These are phyloP conservation scores for Alternaria hordeiaustralica DNA, from an alignment of 2,329 filamentous ascomycete species.

Conservation along the genomic window DNA sequence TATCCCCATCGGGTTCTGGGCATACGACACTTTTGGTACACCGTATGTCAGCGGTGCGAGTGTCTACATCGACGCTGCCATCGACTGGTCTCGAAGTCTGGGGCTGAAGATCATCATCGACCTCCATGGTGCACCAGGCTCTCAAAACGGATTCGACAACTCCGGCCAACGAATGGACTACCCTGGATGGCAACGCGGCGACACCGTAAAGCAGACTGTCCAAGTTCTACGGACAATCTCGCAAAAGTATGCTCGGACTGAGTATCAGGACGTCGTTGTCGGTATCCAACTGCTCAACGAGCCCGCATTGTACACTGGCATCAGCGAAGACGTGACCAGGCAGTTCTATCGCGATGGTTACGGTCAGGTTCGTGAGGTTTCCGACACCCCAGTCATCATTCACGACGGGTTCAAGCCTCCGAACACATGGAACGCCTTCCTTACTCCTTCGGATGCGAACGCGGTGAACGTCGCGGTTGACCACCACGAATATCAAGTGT, in stretches of 20 bases:
- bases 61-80: conserved; percentile 61
- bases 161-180: conserved; percentile 58
- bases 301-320: conserved; percentile 54
- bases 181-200: conserved; percentile 56
- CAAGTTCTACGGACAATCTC: conserved; percentile 64
- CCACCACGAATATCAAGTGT: conserved; percentile 73
- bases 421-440: conserved; percentile 66
- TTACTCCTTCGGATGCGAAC: conserved; percentile 59
- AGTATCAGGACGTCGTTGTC: conserved; percentile 65
- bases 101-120: conserved; percentile 66
- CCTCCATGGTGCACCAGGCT: conserved; percentile 63
- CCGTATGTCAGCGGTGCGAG: conserved; percentile 62
- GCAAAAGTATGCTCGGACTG: conserved; percentile 60
- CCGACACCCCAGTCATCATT: conserved; percentile 61
- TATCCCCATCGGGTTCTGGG: conserved; percentile 67
- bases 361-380: conserved; percentile 54
- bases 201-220: conserved; percentile 60
- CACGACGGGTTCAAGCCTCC: conserved; percentile 64
- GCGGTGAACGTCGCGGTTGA: conserved; percentile 66
- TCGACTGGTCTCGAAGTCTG: conserved; percentile 62
- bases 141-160: conserved; percentile 69
- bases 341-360: conserved; percentile 64
- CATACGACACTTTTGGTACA: conserved; percentile 58
- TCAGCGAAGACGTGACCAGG: conserved; percentile 55
- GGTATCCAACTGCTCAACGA: conserved; percentile 66